Evolutionary conservation across 2,329 filamentous ascomycete species (phyloP), one percentile per base, ranked within the genome.

Genomic region (Beauveria sp.): DNA sequence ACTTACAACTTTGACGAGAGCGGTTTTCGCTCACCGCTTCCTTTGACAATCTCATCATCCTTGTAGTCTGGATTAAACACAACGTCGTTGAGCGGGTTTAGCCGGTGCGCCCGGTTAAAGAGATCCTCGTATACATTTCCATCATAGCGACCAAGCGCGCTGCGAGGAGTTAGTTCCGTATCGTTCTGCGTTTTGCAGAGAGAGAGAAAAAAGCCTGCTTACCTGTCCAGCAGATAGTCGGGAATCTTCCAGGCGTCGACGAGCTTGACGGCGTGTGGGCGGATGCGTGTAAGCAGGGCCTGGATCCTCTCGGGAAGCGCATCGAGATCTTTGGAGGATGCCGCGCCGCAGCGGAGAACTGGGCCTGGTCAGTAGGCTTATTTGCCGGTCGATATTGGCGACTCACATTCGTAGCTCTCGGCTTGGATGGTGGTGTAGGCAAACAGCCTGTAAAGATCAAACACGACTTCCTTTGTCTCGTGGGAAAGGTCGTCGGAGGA

Each of bases 101-200:
- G 74, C 76, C 89, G 82, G 64, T 83, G 87, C 0, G 89, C 89
- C 16, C 89, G 77, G 68, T 86, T 78, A 75, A 91, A 92, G 77
- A 92, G 80, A 67, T 91, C 89, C 71, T 90, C 87, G 67, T 92
- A 92, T 1, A 91, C 89, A 68, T 88, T 86, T 22, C 89, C 89
- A 64, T 92, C 89, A 49, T 82, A 83, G 1, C 88, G 79, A 1
- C 89, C 89, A 45, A 92, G 72, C 62, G 83, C 85, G 67, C 59
- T 61, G 4, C 2, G 16, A 20, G 6, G 3, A 20, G 31, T 55
- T 26, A 61, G 43, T 24, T 5, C 34, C 42, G 31, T 1, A 31
- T 20, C 10, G n/a, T 22, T n/a, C 9, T 10, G 20, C 38, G 28
- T 20, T 3, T 26, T 3, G 18, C 12, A 22, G 14, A 38, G 3